Percentiles rank a stretch among this genome's conserved stretches.
phyloP scores from a whole-genome alignment of 805 yeast genomes.

The Candida multigemmis region DNA sequence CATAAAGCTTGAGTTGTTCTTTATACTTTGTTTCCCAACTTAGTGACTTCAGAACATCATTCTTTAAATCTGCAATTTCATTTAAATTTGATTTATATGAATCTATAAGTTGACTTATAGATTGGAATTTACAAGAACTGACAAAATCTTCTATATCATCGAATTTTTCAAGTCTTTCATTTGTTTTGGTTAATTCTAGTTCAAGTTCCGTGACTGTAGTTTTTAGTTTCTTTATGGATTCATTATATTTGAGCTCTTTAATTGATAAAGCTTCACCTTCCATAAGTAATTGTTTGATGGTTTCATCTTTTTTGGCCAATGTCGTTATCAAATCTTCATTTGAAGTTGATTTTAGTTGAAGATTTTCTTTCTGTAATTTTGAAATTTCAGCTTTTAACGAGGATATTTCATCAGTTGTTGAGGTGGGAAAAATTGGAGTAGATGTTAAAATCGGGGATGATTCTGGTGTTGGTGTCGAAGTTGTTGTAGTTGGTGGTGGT shows the following conservation, averaged over 20 bases:
- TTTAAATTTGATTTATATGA: conserved; percentile 7
- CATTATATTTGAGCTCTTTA: conserved; percentile 62
- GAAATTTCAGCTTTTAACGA: conserved; percentile 1
- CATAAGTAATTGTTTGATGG: conserved; percentile 54
- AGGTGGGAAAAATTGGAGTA: conserved; percentile 1
- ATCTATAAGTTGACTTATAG: conserved; percentile 18
- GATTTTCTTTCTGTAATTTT: conserved; percentile 1
- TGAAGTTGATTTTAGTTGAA: too few relatives aligned
- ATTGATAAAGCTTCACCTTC: conserved; percentile 71
- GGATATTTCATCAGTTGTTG: neutral
- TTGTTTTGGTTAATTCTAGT: conserved; percentile 17
- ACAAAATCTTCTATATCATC: conserved; percentile 31
- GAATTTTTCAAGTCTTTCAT: conserved; percentile 19
- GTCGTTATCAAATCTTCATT: too few relatives aligned
- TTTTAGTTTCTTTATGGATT: conserved; percentile 55
- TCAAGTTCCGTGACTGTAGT: conserved; percentile 20
- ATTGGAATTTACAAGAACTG: conserved; percentile 15
- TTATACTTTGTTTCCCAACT: conserved; percentile 15
- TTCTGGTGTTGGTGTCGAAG: conserved; percentile 2
- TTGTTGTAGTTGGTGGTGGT: conserved; percentile 1
- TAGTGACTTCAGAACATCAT: conserved; percentile 9
- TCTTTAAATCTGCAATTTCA: conserved; percentile 7
- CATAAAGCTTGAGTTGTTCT: conserved; percentile 13
- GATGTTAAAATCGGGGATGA: conserved; percentile 2
- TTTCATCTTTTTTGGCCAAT: conserved; percentile 43